Evolutionary conservation across 371 early-diverging fungal genomes (phyloP).

Genomic region (Mortierella sp.): DNA sequence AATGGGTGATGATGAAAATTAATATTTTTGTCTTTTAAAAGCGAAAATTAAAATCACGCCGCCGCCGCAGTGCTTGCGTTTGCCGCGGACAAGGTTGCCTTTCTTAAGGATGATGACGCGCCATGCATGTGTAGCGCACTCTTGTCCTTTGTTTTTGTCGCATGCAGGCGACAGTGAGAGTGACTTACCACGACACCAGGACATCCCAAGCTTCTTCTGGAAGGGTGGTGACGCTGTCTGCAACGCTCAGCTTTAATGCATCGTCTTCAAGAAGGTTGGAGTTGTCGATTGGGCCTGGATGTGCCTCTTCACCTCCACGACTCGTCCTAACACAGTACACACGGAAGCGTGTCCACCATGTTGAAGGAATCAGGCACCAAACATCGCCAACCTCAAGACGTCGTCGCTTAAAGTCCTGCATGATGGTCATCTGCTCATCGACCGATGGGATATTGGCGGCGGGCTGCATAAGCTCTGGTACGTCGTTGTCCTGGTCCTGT

Average conservation of each 20-base stretch:
- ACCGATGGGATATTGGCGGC: background rate
- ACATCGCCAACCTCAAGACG: constrained; percentile 36
- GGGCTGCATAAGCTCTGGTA: constrained; percentile 1
- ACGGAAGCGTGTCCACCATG: constrained; percentile 37
- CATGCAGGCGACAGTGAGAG: background rate
- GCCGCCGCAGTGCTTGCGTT: constrained; percentile 1
- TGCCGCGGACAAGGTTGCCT: background rate
- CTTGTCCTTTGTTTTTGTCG: background rate
- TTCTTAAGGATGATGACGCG: background rate
- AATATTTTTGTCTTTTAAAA: background rate
- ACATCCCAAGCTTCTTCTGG: constrained; percentile 53
- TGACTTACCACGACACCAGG: constrained; percentile 46
- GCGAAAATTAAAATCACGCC: no score
- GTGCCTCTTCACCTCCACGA: background rate
- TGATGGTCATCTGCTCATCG: constrained; percentile 19
- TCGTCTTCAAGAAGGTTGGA: constrained; percentile 27
- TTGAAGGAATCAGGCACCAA: constrained; percentile 36
- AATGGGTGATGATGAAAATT: background rate
- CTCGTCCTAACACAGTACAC: constrained; percentile 33
- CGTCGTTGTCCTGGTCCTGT: constrained; percentile 6
- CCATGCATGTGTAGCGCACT: background rate
- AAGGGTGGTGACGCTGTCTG: constrained; percentile 16
- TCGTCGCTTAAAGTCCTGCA: constrained; percentile 9
- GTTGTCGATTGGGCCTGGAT: constrained; percentile 51
- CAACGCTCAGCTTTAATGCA: constrained; percentile 9